Conservation (phyloP, 345 rosid species). For the Aquilaria sinensis region DNA sequence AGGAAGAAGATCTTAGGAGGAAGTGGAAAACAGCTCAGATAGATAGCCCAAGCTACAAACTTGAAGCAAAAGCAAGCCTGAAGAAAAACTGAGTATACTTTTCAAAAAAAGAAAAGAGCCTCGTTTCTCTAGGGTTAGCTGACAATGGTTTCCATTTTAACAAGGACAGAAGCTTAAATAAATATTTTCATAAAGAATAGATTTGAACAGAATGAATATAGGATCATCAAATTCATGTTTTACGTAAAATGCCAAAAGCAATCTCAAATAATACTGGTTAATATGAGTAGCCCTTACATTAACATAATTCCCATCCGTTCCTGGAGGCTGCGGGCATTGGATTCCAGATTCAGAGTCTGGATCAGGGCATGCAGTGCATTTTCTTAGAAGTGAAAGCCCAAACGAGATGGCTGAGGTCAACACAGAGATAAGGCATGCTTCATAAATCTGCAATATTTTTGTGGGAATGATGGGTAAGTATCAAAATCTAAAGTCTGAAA, state of each 20-base stretch:
- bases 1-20: no score
- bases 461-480: background rate
- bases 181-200: no score
- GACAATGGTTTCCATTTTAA: no score
- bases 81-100: no score
- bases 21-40: no score
- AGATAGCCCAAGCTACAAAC: no score
- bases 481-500: conserved; percentile 1
- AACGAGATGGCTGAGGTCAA: conserved; percentile 85
- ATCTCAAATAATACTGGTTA: background rate
- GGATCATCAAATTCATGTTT: no score
- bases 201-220: background rate
- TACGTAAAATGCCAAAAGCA: background rate
- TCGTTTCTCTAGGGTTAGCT: no score
- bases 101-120: no score
- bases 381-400: conserved; percentile 85
- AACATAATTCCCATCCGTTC: conserved; percentile 93
- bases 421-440: conserved; percentile 90
- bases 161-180: no score
- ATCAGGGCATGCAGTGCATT: conserved; percentile 90
- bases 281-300: conserved; percentile 48
- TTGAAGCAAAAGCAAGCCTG: no score
- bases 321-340: conserved; percentile 88
- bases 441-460: conserved; percentile 58
- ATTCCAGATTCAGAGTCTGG: conserved; percentile 62